Conservation (phyloP, 441 rosid genomes). For the Gossypium davidsonii region DNA sequence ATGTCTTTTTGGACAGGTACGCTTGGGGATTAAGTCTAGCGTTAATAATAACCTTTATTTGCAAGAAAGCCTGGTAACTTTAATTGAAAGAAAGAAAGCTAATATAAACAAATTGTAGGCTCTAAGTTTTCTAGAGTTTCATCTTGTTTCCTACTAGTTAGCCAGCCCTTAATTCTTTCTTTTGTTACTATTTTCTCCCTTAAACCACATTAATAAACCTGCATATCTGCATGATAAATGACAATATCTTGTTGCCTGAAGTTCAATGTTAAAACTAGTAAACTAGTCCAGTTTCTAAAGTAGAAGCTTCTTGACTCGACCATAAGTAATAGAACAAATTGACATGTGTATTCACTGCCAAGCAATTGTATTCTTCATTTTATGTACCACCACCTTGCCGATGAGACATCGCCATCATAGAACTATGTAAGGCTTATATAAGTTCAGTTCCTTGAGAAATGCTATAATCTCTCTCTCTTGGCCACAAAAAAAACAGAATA, state of each 20-base stretch:
- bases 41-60: too few relatives aligned
- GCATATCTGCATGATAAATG: not conserved
- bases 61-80: too few relatives aligned
- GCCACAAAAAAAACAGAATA: not conserved
- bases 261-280: not conserved
- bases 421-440: not conserved
- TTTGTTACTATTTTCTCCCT: too few relatives aligned
- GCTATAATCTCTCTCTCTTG: not conserved
- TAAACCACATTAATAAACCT: not conserved
- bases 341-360: not conserved
- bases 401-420: not conserved
- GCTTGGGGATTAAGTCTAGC: too few relatives aligned
- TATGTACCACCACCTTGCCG: not conserved
- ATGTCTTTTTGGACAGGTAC: too few relatives aligned
- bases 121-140: too few relatives aligned
- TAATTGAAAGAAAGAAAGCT: too few relatives aligned
- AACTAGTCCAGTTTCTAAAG: not conserved
- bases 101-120: too few relatives aligned
- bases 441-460: conserved; percentile 1
- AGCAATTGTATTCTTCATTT: not conserved
- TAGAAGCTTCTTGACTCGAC: not conserved
- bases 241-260: not conserved
- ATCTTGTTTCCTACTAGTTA: too few relatives aligned
- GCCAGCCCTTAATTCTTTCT: too few relatives aligned
- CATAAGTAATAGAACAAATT: not conserved